Conservation (phyloP, 2,329 filamentous ascomycete genomes). For the Gliomastix tumulicola region DNA sequence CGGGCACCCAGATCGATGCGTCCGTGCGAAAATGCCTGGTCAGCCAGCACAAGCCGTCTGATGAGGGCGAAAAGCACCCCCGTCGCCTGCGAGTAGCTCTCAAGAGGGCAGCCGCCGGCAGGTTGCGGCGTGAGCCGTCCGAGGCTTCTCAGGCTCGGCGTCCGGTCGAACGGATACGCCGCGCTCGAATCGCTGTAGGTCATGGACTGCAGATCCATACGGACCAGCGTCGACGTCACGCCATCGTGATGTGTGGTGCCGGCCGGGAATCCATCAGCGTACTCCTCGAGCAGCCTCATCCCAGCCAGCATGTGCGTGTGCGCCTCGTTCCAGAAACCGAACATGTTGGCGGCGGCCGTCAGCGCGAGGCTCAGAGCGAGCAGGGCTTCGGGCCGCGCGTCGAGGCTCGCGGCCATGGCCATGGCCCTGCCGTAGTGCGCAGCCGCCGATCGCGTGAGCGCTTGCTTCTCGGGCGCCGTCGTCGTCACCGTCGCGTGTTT, state of each 20-base stretch:
- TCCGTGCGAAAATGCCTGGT: neutral
- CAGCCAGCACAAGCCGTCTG: constrained; percentile 1
- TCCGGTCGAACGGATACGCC: constrained; percentile 16
- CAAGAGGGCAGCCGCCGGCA: neutral
- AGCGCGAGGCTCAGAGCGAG: constrained; percentile 22
- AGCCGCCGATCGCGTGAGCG: constrained; percentile 11
- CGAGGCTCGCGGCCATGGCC: constrained; percentile 15
- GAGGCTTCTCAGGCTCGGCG: constrained; percentile 3
- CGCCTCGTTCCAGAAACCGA: constrained; percentile 20
- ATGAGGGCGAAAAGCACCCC: constrained; percentile 2
- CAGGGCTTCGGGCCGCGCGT: constrained; percentile 13
- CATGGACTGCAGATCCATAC: constrained; percentile 24
- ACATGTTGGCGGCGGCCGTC: constrained; percentile 19
- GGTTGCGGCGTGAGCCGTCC: neutral
- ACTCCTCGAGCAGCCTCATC: constrained; percentile 3
- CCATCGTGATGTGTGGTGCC: no score
- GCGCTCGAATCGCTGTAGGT: constrained; percentile 21
- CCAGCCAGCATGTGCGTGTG: constrained; percentile 21
- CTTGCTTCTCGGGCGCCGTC: constrained; percentile 7
- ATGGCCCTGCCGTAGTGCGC: constrained; percentile 18
- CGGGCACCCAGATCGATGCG: no score
- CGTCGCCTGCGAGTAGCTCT: neutral
- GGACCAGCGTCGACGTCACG: constrained; percentile 12
- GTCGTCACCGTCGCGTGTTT: neutral
- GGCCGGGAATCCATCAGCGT: neutral